Conservation (phyloP, 768 basidiomycete species). For the Termitomyces sp. region DNA sequence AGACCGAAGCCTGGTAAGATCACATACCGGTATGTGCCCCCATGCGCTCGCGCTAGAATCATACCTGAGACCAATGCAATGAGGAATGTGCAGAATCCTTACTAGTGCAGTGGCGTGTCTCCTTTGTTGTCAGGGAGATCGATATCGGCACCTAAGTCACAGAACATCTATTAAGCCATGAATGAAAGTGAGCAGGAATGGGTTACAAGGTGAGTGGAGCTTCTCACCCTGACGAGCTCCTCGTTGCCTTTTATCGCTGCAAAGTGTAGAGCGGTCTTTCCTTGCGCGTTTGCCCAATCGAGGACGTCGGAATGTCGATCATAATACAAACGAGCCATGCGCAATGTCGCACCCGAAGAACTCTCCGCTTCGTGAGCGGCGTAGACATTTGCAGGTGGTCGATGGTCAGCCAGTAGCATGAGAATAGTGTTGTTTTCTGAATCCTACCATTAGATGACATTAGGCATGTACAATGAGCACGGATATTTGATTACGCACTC, state of each 20-base stretch:
- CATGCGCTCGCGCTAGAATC: conserved; percentile 74
- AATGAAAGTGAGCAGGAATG: neutral
- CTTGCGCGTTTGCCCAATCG: conserved; percentile 90
- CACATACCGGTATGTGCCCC: conserved; percentile 74
- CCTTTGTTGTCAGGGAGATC: conserved; percentile 90
- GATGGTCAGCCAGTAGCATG: conserved; percentile 86
- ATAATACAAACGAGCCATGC: conserved; percentile 86
- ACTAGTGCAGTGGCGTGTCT: conserved; percentile 94
- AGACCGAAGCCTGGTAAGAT: conserved; percentile 3
- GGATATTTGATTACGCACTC: conserved; percentile 41
- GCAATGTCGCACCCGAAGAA: conserved; percentile 66
- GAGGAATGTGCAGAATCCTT: conserved; percentile 28
- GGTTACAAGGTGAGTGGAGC: conserved; percentile 9
- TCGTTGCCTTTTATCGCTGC: conserved; percentile 88
- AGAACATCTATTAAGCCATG: conserved; percentile 66
- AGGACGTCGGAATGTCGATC: conserved; percentile 84
- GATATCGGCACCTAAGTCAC: conserved; percentile 86
- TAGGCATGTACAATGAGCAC: neutral
- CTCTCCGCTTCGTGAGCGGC: conserved; percentile 49
- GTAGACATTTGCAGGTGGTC: conserved; percentile 48
- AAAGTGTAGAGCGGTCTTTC: conserved; percentile 88
- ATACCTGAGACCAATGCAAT: conserved; percentile 6
- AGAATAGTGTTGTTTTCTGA: conserved; percentile 91
- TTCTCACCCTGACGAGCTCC: conserved; percentile 73
- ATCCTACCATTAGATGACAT: conserved; percentile 51